phyloP scores from a whole-genome alignment of 306 rosid genomes.

The Luffa acutangula region DNA sequence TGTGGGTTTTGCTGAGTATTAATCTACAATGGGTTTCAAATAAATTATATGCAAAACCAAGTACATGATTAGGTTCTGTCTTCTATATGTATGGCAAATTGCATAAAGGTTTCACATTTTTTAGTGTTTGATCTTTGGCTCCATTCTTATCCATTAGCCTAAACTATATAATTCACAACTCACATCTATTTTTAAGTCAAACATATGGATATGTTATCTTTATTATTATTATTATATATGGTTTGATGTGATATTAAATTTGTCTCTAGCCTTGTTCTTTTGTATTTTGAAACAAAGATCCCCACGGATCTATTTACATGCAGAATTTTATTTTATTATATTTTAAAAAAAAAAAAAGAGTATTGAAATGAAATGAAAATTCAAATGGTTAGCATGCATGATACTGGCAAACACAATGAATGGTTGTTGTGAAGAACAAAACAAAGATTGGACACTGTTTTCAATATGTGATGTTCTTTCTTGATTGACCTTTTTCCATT shows the following conservation, averaged over 20 bases:
- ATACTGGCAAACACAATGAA: conserved; percentile 4
- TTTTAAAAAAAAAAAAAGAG: too few species aligned
- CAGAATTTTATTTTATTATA: background rate
- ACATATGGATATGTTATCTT: background rate
- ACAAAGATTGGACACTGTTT: conserved; percentile 15
- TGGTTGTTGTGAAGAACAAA: conserved; percentile 27
- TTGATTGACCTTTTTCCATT: background rate
- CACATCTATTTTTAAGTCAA: background rate
- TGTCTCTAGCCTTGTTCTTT: background rate
- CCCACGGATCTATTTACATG: background rate
- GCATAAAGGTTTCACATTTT: background rate
- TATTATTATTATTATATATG: background rate
- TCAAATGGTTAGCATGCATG: background rate
- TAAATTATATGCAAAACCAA: background rate
- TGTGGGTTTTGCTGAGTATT: background rate
- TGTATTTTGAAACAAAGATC: background rate
- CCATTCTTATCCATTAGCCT: background rate
- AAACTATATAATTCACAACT: background rate
- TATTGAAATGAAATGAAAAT: background rate
- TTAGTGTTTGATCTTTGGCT: background rate
- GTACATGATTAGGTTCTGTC: background rate
- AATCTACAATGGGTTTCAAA: background rate
- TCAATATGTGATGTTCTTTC: background rate
- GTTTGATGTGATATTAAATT: background rate
- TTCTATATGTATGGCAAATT: background rate